Evolutionary conservation across 2,329 filamentous ascomycete species (phyloP).

Genomic region (Rugonectria rugulosa): DNA sequence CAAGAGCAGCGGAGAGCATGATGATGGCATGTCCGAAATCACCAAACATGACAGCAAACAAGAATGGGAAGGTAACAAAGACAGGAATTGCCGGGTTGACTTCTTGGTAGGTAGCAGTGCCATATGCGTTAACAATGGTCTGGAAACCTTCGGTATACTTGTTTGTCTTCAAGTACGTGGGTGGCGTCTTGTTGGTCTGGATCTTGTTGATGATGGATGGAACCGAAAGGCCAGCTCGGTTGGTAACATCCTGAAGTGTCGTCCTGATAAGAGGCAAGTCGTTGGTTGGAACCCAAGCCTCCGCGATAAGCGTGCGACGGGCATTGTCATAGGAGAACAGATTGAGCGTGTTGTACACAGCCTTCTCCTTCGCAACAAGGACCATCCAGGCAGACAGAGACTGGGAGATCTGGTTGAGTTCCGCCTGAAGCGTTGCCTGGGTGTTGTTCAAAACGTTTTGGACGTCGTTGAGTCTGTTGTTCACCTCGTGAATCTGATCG

Average conservation of each 20-base stretch:
- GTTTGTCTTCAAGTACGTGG: slow-evolving; percentile 97
- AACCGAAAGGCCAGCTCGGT: slow-evolving; percentile 93
- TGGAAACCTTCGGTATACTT: slow-evolving; percentile 98
- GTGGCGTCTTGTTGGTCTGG: slow-evolving; percentile 94
- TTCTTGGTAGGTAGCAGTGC: slow-evolving; percentile 95
- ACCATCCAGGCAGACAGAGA: slow-evolving; percentile 97
- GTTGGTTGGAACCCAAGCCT: slow-evolving; percentile 96
- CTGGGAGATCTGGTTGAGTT: slow-evolving; percentile 91
- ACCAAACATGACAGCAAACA: slow-evolving; percentile 99
- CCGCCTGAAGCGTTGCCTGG: slow-evolving; percentile 90
- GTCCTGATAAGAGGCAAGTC: slow-evolving; percentile 88
- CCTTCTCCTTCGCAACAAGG: slow-evolving; percentile 97
- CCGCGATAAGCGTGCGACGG: slow-evolving; percentile 93
- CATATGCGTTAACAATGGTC: slow-evolving; percentile 98
- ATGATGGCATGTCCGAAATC: slow-evolving; percentile 93
- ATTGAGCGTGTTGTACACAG: slow-evolving; percentile 94
- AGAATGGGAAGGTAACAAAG: slow-evolving; percentile 97
- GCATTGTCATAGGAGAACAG: slow-evolving; percentile 96
- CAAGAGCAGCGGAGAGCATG: slow-evolving; percentile 82
- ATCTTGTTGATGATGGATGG: slow-evolving; percentile 99
- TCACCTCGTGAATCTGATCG: slow-evolving; percentile 97
- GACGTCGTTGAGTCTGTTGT: slow-evolving; percentile 88
- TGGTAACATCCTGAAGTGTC: slow-evolving; percentile 95
- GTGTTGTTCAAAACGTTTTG: slow-evolving; percentile 94
- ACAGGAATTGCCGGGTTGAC: slow-evolving; percentile 96